Evolutionary conservation across 805 yeast genomes (phyloP), one percentile per base, ranked within the genome.

Genomic region (Sungouiella thailandica): DNA sequence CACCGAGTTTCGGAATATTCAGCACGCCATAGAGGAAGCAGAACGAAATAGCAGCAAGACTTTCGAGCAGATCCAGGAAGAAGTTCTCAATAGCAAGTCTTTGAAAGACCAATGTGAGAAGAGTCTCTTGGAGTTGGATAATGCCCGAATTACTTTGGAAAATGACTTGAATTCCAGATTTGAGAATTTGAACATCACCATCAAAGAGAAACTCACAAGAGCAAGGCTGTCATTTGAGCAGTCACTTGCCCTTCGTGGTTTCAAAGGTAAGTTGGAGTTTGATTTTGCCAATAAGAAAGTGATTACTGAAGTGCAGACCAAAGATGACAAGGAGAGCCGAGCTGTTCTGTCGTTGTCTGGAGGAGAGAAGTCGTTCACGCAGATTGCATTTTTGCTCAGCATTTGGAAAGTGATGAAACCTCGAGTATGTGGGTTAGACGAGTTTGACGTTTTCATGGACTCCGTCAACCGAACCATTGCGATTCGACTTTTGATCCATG

Each of bases 381-480:
- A 94, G 55, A 80, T 90, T 42, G 84, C 97, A 0, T 70, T 93
- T 37, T 60, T 93, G 29, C 65, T 90, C 39, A 82, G 97, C 0
- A 83, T 95, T 18, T 93, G 99, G 99, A 78, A 78, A 43, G 81
- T 86, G 17, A 89, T 93, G 96, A 78, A 82, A 40, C 81, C 95
- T 0, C 76, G 84, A 36, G 74, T 93, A 13, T 75, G 94, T 39
- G 97, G 97, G 0, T 63, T 93, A 39, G 99, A 93, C 59, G 99
- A 93, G 58, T 93, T 84, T 56, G 99, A 93, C 60, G 98, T 93
- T 14, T 93, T 80, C 51, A 93, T 93, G 98, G 99, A 93, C 57
- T 86, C 87, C 31, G 85, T 87, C 12, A 88, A 89, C 53, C 72
- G 98, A 44, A 72, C 80, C 28, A 74, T 83, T 33, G 87, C 95